phyloP scores from a whole-genome alignment of 441 rosid species.

The Capsella rubella region DNA sequence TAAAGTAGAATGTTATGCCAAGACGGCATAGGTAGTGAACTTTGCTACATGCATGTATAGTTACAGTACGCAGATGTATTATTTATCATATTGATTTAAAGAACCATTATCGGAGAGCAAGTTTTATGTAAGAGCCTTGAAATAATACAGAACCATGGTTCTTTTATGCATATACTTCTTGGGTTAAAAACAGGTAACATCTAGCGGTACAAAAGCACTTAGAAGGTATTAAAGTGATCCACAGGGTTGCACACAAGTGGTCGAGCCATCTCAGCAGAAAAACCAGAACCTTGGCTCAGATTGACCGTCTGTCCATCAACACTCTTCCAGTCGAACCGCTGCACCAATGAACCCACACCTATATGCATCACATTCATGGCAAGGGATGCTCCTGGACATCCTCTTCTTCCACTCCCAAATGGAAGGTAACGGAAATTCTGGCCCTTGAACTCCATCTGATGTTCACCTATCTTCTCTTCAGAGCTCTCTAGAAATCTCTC shows the following conservation, averaged over 20 bases:
- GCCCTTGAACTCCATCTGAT: conserved; percentile 74
- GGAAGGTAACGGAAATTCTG: conserved; percentile 62
- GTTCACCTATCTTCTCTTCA: conserved; percentile 56
- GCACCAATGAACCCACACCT: conserved; percentile 45
- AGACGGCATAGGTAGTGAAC: conserved; percentile 23
- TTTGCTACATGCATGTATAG: conserved; percentile 32
- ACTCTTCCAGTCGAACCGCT: conserved; percentile 46
- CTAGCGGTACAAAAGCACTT: not conserved
- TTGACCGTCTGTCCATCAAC: conserved; percentile 38
- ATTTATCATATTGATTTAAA: conserved; percentile 16
- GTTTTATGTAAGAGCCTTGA: conserved; percentile 9
- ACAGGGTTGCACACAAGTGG: conserved; percentile 46
- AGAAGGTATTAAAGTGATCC: conserved; percentile 42
- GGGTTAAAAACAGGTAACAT: conserved; percentile 12
- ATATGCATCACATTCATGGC: conserved; percentile 45
- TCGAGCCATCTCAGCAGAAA: conserved; percentile 45
- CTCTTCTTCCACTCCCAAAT: conserved; percentile 52
- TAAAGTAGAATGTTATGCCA: conserved; percentile 25
- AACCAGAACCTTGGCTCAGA: conserved; percentile 44
- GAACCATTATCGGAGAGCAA: conserved; percentile 17
- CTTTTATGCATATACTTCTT: conserved; percentile 20
- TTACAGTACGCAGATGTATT: conserved; percentile 24
- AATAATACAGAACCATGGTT: conserved; percentile 17
- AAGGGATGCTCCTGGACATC: conserved; percentile 49
- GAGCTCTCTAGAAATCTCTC: conserved; percentile 53